Percentiles rank a stretch among this genome's conserved stretches.
Conservation (phyloP, 352 stramenopile genomes). For the Pythium utonaiense region DNA sequence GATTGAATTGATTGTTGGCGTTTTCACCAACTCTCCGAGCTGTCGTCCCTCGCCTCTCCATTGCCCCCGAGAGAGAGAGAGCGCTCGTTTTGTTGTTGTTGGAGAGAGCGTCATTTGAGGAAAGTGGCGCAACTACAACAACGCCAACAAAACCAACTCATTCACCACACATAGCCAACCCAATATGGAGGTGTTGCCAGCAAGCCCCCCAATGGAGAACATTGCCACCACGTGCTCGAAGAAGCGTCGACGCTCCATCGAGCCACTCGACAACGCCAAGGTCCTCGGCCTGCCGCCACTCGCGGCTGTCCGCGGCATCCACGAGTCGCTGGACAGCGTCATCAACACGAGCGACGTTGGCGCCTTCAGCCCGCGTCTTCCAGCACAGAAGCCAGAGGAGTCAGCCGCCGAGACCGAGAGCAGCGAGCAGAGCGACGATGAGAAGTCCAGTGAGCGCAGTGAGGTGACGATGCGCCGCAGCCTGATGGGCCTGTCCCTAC, state of each 20-base stretch:
- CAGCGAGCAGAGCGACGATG: conserved; percentile 17
- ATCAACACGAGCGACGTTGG: conserved; percentile 15
- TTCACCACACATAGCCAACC: neutral
- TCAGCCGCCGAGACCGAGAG: conserved; percentile 9
- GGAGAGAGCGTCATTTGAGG: conserved; percentile 13
- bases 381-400: conserved; percentile 18
- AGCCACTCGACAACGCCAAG: conserved; percentile 52
- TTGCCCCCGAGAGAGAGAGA: neutral
- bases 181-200: conserved; percentile 41
- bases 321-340: conserved; percentile 23
- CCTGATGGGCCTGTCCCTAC: conserved; percentile 73
- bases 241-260: conserved; percentile 67
- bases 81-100: conserved; percentile 8
- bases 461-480: conserved; percentile 39
- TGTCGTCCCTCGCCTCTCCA: neutral
- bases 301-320: conserved; percentile 23
- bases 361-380: conserved; percentile 6
- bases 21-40: neutral
- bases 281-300: conserved; percentile 48
- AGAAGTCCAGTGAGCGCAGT: neutral
- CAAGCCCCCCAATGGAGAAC: conserved; percentile 24
- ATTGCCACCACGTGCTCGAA: conserved; percentile 31
- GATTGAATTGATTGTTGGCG: neutral
- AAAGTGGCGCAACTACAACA: neutral
- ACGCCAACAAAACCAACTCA: conserved; percentile 11